Evolutionary conservation across 331 rosid species (phyloP).

Genomic region (Saraca asoca): DNA sequence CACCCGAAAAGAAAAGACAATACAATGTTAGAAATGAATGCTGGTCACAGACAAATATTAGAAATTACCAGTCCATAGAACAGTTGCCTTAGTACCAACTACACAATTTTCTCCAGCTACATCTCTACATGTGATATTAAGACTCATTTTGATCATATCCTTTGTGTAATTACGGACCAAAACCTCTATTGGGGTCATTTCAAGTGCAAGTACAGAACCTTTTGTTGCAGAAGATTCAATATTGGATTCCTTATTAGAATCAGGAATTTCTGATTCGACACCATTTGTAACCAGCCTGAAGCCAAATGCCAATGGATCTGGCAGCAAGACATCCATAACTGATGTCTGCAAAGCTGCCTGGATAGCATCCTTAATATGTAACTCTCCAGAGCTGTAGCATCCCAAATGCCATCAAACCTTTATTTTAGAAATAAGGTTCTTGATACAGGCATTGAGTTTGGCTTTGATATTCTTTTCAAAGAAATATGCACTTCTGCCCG

Average conservation of each 20-base stretch:
- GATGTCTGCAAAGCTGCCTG: constrained; percentile 92
- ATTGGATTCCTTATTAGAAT: constrained; percentile 31
- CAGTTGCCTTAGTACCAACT: constrained; percentile 83
- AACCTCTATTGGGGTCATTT: constrained; percentile 87
- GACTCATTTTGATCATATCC: constrained; percentile 81
- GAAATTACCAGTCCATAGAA: constrained; percentile 80
- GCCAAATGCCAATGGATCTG: constrained; percentile 92
- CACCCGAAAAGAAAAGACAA: constrained; percentile 48
- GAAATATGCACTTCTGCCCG: constrained; percentile 58
- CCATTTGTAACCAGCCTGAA: constrained; percentile 65
- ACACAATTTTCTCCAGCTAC: constrained; percentile 92
- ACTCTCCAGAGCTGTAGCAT: constrained; percentile 80
- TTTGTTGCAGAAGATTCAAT: constrained; percentile 47
- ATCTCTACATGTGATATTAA: constrained; percentile 81
- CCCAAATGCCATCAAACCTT: constrained; percentile 93
- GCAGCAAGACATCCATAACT: constrained; percentile 88
- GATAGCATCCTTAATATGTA: constrained; percentile 88
- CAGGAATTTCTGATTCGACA: constrained; percentile 39
- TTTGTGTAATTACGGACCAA: constrained; percentile 90
- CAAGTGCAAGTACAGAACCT: constrained; percentile 74
- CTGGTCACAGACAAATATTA: neutral
- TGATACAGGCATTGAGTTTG: constrained; percentile 87
- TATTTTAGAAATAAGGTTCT: constrained; percentile 83
- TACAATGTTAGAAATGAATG: neutral
- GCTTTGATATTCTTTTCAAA: constrained; percentile 82